Evolutionary conservation across 2,329 filamentous ascomycete species (phyloP).

Genomic region (Cladosporium sp.): DNA sequence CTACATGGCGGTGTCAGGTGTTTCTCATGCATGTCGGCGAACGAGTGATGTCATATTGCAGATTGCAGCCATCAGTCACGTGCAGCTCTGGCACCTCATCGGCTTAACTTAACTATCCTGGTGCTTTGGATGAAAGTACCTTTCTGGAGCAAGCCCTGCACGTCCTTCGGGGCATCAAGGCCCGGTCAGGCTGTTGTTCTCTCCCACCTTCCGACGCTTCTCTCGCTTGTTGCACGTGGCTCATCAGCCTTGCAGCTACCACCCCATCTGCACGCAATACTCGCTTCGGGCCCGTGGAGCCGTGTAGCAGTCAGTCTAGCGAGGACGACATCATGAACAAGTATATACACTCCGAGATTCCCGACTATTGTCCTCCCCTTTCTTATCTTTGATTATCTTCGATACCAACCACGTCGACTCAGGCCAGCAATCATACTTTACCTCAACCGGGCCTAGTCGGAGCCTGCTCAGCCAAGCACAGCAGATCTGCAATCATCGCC

Average conservation of each 20-base stretch:
- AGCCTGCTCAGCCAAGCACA: constrained; percentile 3
- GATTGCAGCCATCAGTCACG: background rate
- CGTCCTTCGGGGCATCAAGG: no score
- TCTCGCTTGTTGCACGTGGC: background rate
- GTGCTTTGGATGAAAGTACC: background rate
- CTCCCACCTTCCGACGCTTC: background rate
- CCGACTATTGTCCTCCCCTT: background rate
- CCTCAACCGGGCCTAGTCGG: background rate
- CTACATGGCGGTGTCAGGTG: constrained; percentile 4
- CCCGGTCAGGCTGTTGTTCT: no score
- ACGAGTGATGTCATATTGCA: background rate
- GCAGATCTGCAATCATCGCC: constrained; percentile 1
- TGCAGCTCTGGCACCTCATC: background rate
- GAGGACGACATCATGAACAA: background rate
- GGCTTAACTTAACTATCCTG: background rate
- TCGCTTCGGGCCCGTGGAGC: background rate
- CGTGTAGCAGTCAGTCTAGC: background rate
- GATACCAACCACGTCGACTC: background rate
- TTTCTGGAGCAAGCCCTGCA: no score
- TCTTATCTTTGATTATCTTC: background rate
- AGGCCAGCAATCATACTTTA: background rate
- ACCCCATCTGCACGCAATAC: background rate
- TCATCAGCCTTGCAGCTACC: background rate
- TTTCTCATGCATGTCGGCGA: background rate
- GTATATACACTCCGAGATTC: background rate